These are phyloP conservation scores for Lizonia empirigonia DNA, from an alignment of 2,329 filamentous ascomycete species.

Conservation along the genomic window DNA sequence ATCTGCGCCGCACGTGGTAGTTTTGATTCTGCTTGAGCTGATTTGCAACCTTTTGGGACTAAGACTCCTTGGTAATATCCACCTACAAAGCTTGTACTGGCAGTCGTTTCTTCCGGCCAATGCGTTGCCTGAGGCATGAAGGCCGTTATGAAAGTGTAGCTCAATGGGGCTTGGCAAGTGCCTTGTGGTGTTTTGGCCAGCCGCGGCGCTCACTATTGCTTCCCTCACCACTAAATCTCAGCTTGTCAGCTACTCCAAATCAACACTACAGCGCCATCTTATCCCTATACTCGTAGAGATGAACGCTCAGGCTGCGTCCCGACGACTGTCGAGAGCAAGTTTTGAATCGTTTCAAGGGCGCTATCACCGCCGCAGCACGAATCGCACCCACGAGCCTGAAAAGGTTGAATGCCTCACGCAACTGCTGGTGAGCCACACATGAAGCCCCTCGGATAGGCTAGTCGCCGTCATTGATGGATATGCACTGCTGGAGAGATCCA, in stretches of 20 bases:
- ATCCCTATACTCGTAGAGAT: not conserved
- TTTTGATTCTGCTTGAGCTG: constrained; percentile 18
- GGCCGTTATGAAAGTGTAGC: constrained; percentile 30
- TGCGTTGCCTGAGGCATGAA: constrained; percentile 29
- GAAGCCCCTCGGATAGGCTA: constrained; percentile 33
- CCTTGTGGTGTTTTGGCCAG: constrained; percentile 26
- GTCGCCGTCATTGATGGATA: constrained; percentile 37
- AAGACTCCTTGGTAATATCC: constrained; percentile 14
- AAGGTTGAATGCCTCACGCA: constrained; percentile 26
- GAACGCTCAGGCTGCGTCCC: not conserved
- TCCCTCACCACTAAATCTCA: not conserved
- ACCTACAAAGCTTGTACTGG: constrained; percentile 27
- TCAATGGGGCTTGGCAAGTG: constrained; percentile 29
- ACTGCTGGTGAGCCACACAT: constrained; percentile 28
- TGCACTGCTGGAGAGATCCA: constrained; percentile 28
- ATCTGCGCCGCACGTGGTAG: constrained; percentile 26
- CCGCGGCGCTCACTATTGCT: constrained; percentile 16
- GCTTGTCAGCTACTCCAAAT: not conserved
- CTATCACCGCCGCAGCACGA: constrained; percentile 13
- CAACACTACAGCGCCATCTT: not conserved
- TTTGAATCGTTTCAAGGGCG: constrained; percentile 26
- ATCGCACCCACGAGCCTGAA: constrained; percentile 22
- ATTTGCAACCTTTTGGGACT: constrained; percentile 33
- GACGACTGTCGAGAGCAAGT: constrained; percentile 7
- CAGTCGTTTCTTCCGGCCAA: constrained; percentile 22